phyloP scores from a whole-genome alignment of 2,329 filamentous ascomycete genomes.

The Penicillium sp. region DNA sequence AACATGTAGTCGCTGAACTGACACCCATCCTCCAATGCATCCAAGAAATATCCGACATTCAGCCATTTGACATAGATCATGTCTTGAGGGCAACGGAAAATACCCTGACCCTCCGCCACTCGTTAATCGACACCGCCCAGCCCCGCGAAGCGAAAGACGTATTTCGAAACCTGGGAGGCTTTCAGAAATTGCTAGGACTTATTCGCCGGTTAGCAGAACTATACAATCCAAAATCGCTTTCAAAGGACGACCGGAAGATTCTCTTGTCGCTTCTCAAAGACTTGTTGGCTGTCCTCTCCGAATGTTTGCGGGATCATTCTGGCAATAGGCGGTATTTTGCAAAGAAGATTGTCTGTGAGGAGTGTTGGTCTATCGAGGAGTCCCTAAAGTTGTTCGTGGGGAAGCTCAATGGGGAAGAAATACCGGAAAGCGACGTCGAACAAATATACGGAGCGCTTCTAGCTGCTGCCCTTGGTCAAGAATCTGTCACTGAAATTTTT shows the following conservation, averaged over 20 bases:
- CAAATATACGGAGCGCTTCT: conserved; percentile 81
- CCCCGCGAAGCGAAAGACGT: conserved; percentile 64
- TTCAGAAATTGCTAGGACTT: conserved; percentile 67
- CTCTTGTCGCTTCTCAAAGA: conserved; percentile 65
- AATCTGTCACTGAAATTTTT: conserved; percentile 68
- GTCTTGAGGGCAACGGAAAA: conserved; percentile 49
- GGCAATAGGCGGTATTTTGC: conserved; percentile 88
- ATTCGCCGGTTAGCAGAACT: conserved; percentile 69
- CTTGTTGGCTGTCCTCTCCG: conserved; percentile 60
- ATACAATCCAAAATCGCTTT: conserved; percentile 61
- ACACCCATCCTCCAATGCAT: conserved; percentile 31
- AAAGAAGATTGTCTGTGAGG: conserved; percentile 68
- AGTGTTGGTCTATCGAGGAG: conserved; percentile 74
- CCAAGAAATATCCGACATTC: conserved; percentile 28
- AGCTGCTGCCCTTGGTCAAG: conserved; percentile 75
- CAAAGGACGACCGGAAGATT: conserved; percentile 59
- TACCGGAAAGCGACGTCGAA: conserved; percentile 55
- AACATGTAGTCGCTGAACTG: conserved; percentile 10
- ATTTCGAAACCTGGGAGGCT: conserved; percentile 77
- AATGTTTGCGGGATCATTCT: conserved; percentile 70
- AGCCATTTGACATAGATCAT: conserved; percentile 28
- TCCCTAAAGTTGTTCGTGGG: conserved; percentile 62
- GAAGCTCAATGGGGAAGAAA: conserved; percentile 44
- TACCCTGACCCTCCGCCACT: conserved; percentile 64
- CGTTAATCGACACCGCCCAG: conserved; percentile 51